Evolutionary conservation across 148 eudicot genomes (phyloP).

Genomic region (Nepenthes mirabilis): DNA sequence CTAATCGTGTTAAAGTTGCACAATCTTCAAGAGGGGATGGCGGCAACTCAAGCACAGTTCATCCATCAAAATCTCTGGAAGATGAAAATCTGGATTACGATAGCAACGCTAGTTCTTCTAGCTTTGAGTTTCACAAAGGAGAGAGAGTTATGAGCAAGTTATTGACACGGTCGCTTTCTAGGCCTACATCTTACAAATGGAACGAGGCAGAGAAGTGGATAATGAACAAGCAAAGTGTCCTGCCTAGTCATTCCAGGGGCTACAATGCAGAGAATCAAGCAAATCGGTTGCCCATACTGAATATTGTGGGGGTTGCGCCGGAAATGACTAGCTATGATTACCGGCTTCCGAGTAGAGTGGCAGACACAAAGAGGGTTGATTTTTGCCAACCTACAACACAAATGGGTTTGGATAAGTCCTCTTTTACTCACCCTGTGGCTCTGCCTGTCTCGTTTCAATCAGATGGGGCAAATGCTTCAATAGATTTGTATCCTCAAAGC

Average conservation of each 20-base stretch:
- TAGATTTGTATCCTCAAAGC: slow-evolving; percentile 42
- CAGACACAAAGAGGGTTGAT: slow-evolving; percentile 42
- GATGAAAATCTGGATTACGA: slow-evolving; percentile 93
- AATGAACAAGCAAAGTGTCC: slow-evolving; percentile 51
- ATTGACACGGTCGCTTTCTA: slow-evolving; percentile 46
- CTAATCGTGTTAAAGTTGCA: slow-evolving; percentile 14
- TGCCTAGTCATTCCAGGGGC: slow-evolving; percentile 34
- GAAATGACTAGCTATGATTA: slow-evolving; percentile 41
- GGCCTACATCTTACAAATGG: slow-evolving; percentile 87
- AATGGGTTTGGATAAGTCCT: slow-evolving; percentile 25
- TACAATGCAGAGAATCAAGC: slow-evolving; percentile 24
- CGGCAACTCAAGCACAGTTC: slow-evolving; percentile 63
- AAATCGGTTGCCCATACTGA: slow-evolving; percentile 24
- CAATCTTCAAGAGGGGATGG: slow-evolving; percentile 26
- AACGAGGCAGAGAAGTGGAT: slow-evolving; percentile 98
- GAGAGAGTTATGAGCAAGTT: slow-evolving; percentile 47
- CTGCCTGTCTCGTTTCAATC: slow-evolving; percentile 14
- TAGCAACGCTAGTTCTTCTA: slow-evolving; percentile 90
- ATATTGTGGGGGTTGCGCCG: slow-evolving; percentile 49
- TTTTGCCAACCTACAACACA: slow-evolving; percentile 32
- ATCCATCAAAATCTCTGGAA: slow-evolving; percentile 48
- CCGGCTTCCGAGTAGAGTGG: slow-evolving; percentile 24
- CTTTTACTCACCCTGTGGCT: slow-evolving; percentile 21
- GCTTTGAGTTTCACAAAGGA: slow-evolving; percentile 92
- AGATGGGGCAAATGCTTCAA: slow-evolving; percentile 19